phyloP scores from a whole-genome alignment of 2,329 filamentous ascomycete genomes.

The Ceratocystis smalleyi region DNA sequence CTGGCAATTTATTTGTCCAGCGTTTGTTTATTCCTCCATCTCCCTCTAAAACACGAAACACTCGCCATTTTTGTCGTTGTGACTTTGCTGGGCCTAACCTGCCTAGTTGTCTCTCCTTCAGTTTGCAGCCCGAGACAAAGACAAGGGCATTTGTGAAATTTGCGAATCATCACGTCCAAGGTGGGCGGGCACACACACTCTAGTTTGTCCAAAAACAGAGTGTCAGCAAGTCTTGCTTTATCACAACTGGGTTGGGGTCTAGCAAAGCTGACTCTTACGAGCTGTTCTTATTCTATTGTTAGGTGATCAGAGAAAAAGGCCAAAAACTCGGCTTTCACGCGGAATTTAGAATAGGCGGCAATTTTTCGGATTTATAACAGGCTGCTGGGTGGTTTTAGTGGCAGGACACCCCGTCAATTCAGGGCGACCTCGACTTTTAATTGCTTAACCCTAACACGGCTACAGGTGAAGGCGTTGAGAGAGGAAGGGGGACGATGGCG shows the following conservation, averaged over 20 bases:
- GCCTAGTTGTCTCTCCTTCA: neutral
- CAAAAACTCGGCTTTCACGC: neutral
- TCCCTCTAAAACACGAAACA: neutral
- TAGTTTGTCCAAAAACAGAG: neutral
- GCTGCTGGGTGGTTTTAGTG: neutral
- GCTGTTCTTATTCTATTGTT: neutral
- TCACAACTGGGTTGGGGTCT: no score
- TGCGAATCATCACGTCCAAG: neutral
- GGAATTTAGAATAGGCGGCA: neutral
- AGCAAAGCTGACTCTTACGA: no score
- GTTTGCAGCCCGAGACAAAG: neutral
- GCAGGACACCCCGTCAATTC: neutral
- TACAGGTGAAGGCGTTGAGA: no score
- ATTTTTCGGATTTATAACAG: neutral
- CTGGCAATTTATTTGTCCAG: neutral
- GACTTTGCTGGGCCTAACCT: no score
- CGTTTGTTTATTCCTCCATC: neutral
- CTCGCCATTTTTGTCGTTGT: no score
- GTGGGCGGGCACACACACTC: neutral
- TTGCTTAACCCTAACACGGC: no score
- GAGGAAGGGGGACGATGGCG: no score
- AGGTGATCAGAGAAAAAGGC: neutral
- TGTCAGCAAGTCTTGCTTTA: no score
- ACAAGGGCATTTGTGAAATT: neutral
- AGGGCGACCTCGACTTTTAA: neutral